Conservation (phyloP, 1,284 basidiomycete species). For the Volvariella volvacea region DNA sequence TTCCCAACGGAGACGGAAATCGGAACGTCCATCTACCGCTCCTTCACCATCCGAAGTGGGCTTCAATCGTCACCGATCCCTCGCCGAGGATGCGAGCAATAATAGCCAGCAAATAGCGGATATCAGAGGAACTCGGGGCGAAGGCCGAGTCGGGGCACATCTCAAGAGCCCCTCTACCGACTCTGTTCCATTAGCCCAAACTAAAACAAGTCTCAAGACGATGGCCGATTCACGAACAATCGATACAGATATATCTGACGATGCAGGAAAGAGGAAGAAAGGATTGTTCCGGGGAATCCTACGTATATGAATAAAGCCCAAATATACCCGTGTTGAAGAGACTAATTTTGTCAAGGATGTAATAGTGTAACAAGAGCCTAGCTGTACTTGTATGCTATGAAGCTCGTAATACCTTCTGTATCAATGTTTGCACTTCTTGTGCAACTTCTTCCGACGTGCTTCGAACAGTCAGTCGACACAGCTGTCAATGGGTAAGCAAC, state of each 20-base stretch:
- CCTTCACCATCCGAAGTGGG: constrained; percentile 25
- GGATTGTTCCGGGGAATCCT: constrained; percentile 31
- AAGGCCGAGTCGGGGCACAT: constrained; percentile 17
- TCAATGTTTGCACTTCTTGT: constrained; percentile 64
- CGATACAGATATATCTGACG: constrained; percentile 22
- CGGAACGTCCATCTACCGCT: constrained; percentile 36
- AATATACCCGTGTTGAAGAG: not conserved
- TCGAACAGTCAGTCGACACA: constrained; percentile 90
- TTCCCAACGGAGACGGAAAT: constrained; percentile 17
- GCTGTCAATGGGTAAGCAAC: constrained; percentile 32
- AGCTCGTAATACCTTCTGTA: constrained; percentile 49
- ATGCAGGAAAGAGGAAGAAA: constrained; percentile 27
- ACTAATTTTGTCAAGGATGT: no score
- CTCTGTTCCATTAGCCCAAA: constrained; percentile 27
- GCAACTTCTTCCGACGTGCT: constrained; percentile 95
- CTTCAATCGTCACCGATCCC: constrained; percentile 13
- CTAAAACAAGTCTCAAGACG: constrained; percentile 9
- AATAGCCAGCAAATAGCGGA: constrained; percentile 5
- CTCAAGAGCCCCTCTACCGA: constrained; percentile 39
- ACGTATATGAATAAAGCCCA: constrained; percentile 17
- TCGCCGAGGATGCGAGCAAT: constrained; percentile 7
- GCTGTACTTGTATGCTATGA: constrained; percentile 8
- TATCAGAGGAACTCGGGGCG: constrained; percentile 8
- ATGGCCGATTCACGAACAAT: constrained; percentile 8
- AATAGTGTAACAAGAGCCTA: not conserved